phyloP scores from a whole-genome alignment of 345 rosid genomes.

The Gossypium longicalyx region DNA sequence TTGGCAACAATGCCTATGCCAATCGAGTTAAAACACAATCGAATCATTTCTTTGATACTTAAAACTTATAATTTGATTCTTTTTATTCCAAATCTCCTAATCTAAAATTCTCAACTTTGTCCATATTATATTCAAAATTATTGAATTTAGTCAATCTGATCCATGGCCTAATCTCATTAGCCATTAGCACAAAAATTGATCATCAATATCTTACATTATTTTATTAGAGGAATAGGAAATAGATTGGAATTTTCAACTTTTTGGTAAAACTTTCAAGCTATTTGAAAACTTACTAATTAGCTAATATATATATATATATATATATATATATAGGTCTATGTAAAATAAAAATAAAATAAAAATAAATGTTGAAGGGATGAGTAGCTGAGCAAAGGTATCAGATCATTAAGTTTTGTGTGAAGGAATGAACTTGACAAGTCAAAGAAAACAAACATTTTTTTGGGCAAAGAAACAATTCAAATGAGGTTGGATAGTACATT shows the following conservation, averaged over 20 bases:
- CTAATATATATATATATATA: neutral
- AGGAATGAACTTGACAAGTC: constrained; percentile 1
- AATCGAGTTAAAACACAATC: too few relatives aligned
- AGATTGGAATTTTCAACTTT: neutral
- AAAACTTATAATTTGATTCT: too few relatives aligned
- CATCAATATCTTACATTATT: neutral
- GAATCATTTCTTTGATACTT: too few relatives aligned
- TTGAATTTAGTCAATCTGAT: neutral
- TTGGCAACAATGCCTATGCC: accelerated
- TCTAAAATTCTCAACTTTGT: neutral
- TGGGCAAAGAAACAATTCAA: constrained; percentile 1
- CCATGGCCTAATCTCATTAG: constrained; percentile 1
- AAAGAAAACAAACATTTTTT: neutral
- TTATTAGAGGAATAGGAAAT: neutral
- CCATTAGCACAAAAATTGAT: neutral
- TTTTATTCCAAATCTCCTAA: too few relatives aligned
- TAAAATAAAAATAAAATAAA: neutral
- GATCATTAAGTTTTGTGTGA: neutral
- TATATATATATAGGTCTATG: too few relatives aligned
- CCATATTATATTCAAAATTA: neutral
- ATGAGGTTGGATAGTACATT: constrained; percentile 12
- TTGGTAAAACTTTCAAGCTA: neutral
- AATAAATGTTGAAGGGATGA: neutral
- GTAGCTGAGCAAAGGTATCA: neutral
- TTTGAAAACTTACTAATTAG: neutral